These are phyloP conservation scores for Macrolepiota dolichaula DNA, from an alignment of 768 basidiomycete species.

Conservation along the genomic window DNA sequence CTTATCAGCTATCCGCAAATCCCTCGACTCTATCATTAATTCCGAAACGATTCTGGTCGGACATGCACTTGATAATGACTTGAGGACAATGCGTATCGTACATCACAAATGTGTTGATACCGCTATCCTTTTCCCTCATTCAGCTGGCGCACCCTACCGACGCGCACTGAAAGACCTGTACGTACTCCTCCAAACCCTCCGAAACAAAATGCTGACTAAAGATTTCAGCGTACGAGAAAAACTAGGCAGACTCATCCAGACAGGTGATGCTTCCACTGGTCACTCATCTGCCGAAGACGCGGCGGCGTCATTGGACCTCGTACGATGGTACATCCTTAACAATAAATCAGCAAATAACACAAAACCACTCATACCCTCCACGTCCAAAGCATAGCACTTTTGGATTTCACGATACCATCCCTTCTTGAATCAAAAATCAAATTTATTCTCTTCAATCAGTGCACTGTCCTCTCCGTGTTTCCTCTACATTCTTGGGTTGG, in stretches of 20 bases:
- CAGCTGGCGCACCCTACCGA: slow-evolving; percentile 68
- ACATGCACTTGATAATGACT: slow-evolving; percentile 90
- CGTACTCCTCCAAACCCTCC: slow-evolving; percentile 21
- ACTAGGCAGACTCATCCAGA: slow-evolving; percentile 79
- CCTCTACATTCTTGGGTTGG: background rate
- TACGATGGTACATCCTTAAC: slow-evolving; percentile 78
- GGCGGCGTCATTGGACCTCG: slow-evolving; percentile 80
- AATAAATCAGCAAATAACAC: slow-evolving; percentile 25
- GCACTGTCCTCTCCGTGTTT: background rate
- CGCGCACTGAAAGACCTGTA: slow-evolving; percentile 82
- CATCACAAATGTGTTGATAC: slow-evolving; percentile 89
- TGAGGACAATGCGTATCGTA: slow-evolving; percentile 85
- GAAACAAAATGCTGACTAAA: slow-evolving; percentile 3
- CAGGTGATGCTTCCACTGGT: slow-evolving; percentile 67
- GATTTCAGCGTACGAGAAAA: slow-evolving; percentile 73
- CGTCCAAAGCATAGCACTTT: background rate
- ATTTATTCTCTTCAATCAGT: background rate
- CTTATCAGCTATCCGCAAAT: slow-evolving; percentile 60
- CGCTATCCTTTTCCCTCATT: slow-evolving; percentile 81
- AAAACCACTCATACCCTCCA: slow-evolving; percentile 22
- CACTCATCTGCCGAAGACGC: slow-evolving; percentile 94
- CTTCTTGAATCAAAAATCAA: background rate
- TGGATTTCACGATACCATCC: background rate
- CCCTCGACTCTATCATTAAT: slow-evolving; percentile 70
- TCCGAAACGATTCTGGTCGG: slow-evolving; percentile 86